Conservation (phyloP, 2,329 filamentous ascomycete genomes). For the Pestalotiopsis sp. region DNA sequence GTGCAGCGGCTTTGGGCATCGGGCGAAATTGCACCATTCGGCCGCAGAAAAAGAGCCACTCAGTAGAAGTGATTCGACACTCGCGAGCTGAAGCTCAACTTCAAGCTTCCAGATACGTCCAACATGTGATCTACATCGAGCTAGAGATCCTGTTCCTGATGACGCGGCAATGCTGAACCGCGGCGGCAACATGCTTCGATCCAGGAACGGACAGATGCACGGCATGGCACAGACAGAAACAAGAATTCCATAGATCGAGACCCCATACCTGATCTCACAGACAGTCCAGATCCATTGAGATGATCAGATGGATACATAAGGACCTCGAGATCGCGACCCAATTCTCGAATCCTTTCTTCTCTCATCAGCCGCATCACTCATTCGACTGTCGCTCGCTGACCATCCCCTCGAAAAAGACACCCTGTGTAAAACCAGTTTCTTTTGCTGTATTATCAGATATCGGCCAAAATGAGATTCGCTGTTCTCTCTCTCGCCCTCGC, state of each 20-base stretch:
- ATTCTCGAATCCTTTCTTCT: not conserved
- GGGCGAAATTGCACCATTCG: not conserved
- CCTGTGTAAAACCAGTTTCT: not conserved
- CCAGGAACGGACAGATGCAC: not conserved
- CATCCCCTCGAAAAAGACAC: not conserved
- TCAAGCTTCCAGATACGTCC: conserved; percentile 12
- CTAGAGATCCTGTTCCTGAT: not conserved
- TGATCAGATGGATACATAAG: conserved; percentile 9
- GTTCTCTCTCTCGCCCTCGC: conserved; percentile 6
- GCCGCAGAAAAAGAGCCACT: not conserved
- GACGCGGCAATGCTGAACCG: conserved; percentile 9
- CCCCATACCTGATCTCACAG: not conserved
- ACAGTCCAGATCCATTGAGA: no score
- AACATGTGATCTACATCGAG: conserved; percentile 3
- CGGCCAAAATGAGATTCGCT: conserved; percentile 6
- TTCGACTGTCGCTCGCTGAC: conserved; percentile 6
- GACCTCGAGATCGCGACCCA: not conserved
- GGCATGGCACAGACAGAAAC: not conserved
- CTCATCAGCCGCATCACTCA: conserved; percentile 10
- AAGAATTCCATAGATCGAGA: not conserved
- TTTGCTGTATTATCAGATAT: not conserved
- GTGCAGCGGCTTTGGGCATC: not conserved
- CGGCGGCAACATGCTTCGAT: not conserved
- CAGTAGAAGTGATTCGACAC: not conserved
- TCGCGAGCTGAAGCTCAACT: conserved; percentile 5